Evolutionary conservation across 768 basidiomycete species (phyloP), one percentile per base, ranked within the genome.

Genomic region (Tylopilus subfusipes): DNA sequence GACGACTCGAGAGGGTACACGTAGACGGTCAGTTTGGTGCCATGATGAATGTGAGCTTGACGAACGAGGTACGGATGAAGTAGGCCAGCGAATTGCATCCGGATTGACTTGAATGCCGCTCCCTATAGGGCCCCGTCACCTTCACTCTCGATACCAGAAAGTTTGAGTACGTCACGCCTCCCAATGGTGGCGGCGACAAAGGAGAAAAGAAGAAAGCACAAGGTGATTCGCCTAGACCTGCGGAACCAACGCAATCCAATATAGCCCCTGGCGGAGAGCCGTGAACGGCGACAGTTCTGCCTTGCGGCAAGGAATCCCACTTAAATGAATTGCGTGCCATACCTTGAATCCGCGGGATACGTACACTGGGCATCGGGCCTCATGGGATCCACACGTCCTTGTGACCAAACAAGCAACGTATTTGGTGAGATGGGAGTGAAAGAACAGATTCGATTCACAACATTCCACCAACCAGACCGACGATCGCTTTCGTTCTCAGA

Each of bases 11-110:
- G 21, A 19, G 0, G 3, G 42, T 7, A 11, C 13, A 24, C 12
- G 34, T 56, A 95, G 94, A 98, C 69, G 94, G 94, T n/a, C 78
- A 76, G 60, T 97, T 98, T 66, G 93, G 93, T 30, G 94, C 93
- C 5, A 96, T 96, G 94, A 98, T 98, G 94, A 81, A 85, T 53
- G 91, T 98, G 49, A 82, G 76, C 57, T 71, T 96, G 52, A 86
- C 81, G 21, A 98, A 98, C 67, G 94, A 98, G 75, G 93, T 90
- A 69, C 38, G 76, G 62, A 53, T 46, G 29, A 39, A 6, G 27
- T 5, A 8, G 30, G 18, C 22, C 29, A n/a, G 33, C 19, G 10
- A 14, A 18, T 50, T 31, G 33, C 50, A 25, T 42, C 47, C 29
- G 38, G 21, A 36, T 52, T 54, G 47, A 54, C 39, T 13, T 22